A percentile compares a stretch with the other conserved stretches of the same genome.
phyloP scores from a whole-genome alignment of 768 basidiomycete species.

The Leccinum subgranulosum region DNA sequence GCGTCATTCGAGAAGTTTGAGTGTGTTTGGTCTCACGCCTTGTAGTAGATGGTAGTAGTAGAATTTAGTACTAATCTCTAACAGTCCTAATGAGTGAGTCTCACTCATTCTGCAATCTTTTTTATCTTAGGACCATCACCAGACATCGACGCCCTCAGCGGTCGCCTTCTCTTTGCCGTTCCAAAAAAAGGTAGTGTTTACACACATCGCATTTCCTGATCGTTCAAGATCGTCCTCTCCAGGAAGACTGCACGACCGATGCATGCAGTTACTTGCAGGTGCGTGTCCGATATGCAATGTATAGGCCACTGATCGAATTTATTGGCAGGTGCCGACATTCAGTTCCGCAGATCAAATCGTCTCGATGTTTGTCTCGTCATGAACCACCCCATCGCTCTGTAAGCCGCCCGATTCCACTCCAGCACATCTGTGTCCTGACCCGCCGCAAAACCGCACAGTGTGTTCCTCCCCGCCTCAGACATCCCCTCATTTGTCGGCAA shows the following conservation, averaged over 20 bases:
- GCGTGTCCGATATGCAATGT: slow-evolving; percentile 9
- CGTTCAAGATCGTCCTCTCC: neutral
- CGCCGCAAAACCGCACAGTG: too few relatives aligned
- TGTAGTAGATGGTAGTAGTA: too few relatives aligned
- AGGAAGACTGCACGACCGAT: slow-evolving; percentile 92
- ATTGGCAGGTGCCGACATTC: slow-evolving; percentile 83
- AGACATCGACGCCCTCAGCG: slow-evolving; percentile 79
- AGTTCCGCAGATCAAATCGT: slow-evolving; percentile 83
- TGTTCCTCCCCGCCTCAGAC: slow-evolving; percentile 95
- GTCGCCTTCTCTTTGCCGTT: slow-evolving; percentile 88
- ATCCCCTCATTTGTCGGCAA: slow-evolving; percentile 99
- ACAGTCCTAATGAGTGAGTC: slow-evolving; percentile 31
- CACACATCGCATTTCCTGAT: neutral
- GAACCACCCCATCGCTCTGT: slow-evolving; percentile 95
- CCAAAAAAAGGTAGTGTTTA: slow-evolving; percentile 87
- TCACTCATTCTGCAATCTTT: neutral
- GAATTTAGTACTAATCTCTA: too few relatives aligned
- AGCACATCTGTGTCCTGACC: neutral
- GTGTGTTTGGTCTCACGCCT: neutral
- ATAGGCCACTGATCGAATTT: neutral
- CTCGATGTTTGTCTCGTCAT: slow-evolving; percentile 92
- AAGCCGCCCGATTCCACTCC: slow-evolving; percentile 26
- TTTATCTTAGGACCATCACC: neutral
- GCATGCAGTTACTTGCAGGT: slow-evolving; percentile 82
- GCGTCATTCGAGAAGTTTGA: neutral